Evolutionary conservation across 441 rosid species (phyloP), one percentile per base, ranked within the genome.

Genomic region (Erysimum cheiri): DNA sequence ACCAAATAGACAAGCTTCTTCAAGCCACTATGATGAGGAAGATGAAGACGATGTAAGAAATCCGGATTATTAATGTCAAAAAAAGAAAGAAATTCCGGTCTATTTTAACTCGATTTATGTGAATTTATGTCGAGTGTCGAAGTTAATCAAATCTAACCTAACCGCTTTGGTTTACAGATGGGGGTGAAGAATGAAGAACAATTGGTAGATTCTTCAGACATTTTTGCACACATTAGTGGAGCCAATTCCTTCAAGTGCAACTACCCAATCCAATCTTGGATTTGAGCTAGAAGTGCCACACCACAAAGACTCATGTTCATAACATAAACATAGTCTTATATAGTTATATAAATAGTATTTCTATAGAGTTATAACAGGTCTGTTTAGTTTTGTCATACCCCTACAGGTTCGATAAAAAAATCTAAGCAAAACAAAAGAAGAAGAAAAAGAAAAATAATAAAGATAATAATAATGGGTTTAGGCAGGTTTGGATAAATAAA

Each of bases 231-330:
- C 54, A 85, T 92, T 35, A 91, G 91, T 71, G 97, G 96, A 22
- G 88, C 88, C 29, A 88, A 88, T 64, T 87, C 97, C 75, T 94
- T 94, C 88, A 88, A 90, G 70, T 92, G 87, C 96, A 94, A 82
- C 76, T 90, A 85, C 58, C 55, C 72, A 58, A 85, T 85, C 75
- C 91, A 87, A 26, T 90, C 98, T 47, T 92, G 98, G 96, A 85
- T 90, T 69, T 90, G 49, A 83, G 65, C 55, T 69, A 53, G 5
- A 56, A 47, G 47, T 47, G 11, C 19, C 35, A 68, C 33, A 12
- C 49, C 56, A 68, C 28, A 50, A 50, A 63, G 33, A 15, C 13
- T 67, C 60, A 24, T 52, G 66, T 26, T 53, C 66, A 67, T 72
- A 61, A 70, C 62, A 75, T 74, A 50, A 35, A 55, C 67, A 12